Percentiles rank a stretch among this genome's conserved stretches.
Evolutionary conservation across 179 eudicot species (phyloP).

Genomic region (Dionaea muscipula): DNA sequence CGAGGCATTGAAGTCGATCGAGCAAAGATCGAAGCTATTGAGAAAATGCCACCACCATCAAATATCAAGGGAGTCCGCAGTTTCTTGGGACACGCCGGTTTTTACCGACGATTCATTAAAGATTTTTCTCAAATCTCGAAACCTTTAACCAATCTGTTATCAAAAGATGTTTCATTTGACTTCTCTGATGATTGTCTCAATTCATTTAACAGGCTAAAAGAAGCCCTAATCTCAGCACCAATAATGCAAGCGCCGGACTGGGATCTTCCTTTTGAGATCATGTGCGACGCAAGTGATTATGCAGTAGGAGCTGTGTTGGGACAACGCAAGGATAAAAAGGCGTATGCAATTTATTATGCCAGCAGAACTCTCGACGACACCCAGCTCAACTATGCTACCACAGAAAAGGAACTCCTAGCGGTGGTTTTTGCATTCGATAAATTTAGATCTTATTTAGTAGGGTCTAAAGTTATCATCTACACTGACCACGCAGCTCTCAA

Average conservation of each 20-base stretch:
- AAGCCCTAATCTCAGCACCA: neutral
- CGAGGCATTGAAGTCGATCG: conserved; percentile 1
- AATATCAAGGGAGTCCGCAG: neutral
- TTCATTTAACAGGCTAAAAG: neutral
- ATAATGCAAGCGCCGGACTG: neutral
- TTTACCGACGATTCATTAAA: neutral
- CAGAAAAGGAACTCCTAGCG: conserved; percentile 2
- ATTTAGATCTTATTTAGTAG: neutral
- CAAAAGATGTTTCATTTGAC: neutral
- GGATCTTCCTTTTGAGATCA: neutral
- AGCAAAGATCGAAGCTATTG: conserved; percentile 2
- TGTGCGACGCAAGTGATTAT: neutral
- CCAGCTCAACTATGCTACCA: neutral
- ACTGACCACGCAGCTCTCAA: neutral
- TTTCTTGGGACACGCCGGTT: conserved; percentile 1
- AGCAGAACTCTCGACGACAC: neutral
- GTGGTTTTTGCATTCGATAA: conserved; percentile 7
- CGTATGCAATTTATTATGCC: neutral
- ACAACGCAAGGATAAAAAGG: neutral
- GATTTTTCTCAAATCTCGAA: neutral
- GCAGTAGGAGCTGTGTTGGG: conserved; percentile 4
- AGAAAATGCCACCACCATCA: neutral
- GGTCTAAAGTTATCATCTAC: neutral
- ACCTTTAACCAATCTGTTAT: neutral
- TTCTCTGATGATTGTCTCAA: neutral